Evolutionary conservation across 2,329 filamentous ascomycete species (phyloP).

Genomic region (Fusarium sp.): DNA sequence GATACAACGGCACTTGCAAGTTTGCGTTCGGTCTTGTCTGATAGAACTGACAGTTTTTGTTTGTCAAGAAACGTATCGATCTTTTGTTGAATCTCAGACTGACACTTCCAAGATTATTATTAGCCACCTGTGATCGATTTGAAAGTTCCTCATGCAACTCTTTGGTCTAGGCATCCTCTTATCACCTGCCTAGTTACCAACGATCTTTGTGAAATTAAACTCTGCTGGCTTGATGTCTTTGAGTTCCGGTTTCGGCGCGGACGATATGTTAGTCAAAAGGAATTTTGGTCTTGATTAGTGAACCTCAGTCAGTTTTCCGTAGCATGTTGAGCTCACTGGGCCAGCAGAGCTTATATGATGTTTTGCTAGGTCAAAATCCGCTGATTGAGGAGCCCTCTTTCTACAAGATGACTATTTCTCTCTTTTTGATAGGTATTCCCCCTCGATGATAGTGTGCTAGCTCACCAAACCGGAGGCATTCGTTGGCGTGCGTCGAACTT

Average conservation of each 20-base stretch:
- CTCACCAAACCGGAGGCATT: no score
- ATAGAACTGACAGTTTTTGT: slow-evolving; percentile 24
- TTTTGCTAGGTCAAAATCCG: no score
- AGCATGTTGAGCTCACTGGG: no score
- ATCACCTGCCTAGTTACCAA: not conserved
- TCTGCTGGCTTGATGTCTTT: not conserved
- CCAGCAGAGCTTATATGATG: no score
- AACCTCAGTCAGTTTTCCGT: no score
- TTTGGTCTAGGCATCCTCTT: not conserved
- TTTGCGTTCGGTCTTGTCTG: slow-evolving; percentile 29
- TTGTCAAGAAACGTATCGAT: slow-evolving; percentile 12
- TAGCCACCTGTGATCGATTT: not conserved
- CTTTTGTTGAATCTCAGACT: slow-evolving; percentile 12
- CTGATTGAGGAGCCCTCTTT: no score
- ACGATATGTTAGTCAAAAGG: not conserved
- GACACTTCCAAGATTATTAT: not conserved
- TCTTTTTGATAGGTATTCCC: no score
- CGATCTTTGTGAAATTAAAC: not conserved
- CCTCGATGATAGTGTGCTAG: no score
- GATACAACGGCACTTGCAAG: slow-evolving; percentile 26
- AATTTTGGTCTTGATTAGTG: no score
- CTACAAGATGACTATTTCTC: no score
- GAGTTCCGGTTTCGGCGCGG: not conserved
- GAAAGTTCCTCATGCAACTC: not conserved
- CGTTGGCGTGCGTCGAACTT: no score